Percentiles rank a stretch among this genome's conserved stretches.
Evolutionary conservation across 2,329 filamentous ascomycete species (phyloP).

Genomic region (Colletotrichum caudatum): DNA sequence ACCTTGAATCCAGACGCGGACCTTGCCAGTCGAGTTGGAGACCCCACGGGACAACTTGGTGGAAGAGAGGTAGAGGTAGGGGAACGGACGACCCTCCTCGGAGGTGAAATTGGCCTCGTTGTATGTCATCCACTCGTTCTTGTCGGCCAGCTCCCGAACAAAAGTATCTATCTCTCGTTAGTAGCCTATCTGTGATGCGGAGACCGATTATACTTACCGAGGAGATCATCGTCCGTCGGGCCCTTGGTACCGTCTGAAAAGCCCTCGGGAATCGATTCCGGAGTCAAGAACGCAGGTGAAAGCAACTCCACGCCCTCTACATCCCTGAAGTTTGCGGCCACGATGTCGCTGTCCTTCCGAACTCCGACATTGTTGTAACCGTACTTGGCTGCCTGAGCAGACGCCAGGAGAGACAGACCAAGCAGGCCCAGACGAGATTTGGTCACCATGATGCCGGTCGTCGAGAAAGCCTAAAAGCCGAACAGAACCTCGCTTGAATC

Average conservation of each 20-base stretch:
- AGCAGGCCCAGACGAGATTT: constrained; percentile 30
- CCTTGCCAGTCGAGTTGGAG: constrained; percentile 43
- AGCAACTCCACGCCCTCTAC: constrained; percentile 43
- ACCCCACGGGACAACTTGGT: constrained; percentile 22
- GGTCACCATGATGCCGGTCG: constrained; percentile 20
- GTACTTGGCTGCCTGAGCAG: constrained; percentile 36
- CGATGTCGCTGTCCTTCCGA: constrained; percentile 34
- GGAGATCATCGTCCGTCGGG: constrained; percentile 44
- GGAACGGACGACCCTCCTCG: constrained; percentile 45
- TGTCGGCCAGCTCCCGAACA: constrained; percentile 44
- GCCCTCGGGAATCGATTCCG: constrained; percentile 43
- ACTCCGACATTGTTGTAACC: constrained; percentile 40
- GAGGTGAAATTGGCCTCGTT: constrained; percentile 44
- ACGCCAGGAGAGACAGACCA: constrained; percentile 33
- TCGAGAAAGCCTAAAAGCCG: background rate
- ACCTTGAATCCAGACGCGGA: constrained; percentile 50
- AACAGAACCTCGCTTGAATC: constrained; percentile 1
- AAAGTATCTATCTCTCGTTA: constrained; percentile 40
- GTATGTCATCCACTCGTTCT: constrained; percentile 46
- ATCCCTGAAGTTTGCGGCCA: constrained; percentile 37
- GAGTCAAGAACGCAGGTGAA: constrained; percentile 46
- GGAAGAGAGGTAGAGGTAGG: constrained; percentile 43
- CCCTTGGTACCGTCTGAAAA: constrained; percentile 48
- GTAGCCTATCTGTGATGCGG: background rate
- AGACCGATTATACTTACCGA: constrained; percentile 13